These are phyloP conservation scores for Crithidia sp. DNA, from an alignment of 208 protist genomes.

Conservation along the genomic window DNA sequence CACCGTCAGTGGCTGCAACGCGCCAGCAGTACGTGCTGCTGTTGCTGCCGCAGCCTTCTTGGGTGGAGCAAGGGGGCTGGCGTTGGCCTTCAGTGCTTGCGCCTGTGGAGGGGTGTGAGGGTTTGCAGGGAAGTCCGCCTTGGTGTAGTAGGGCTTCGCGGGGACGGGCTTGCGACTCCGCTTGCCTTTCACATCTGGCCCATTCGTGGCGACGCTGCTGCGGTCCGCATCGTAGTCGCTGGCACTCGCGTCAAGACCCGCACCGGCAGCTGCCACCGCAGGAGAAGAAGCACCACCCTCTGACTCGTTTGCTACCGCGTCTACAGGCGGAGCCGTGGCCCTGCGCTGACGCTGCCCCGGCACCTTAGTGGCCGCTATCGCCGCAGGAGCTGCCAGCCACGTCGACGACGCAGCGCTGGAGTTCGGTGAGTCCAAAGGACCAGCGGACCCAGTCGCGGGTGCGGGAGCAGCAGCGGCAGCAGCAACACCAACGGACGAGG, in stretches of 20 bases:
- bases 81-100: not conserved
- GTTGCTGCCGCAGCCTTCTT: not conserved
- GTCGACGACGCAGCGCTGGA: constrained; percentile 6
- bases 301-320: not conserved
- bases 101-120: constrained; percentile 2
- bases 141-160: constrained; percentile 5
- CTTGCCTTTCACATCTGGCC: not conserved
- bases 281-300: not conserved
- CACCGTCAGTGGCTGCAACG: not conserved
- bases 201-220: constrained; percentile 4
- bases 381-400: constrained; percentile 1
- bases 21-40: not conserved
- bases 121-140: constrained; percentile 10
- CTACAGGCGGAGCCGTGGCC: not conserved
- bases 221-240: not conserved
- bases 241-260: not conserved
- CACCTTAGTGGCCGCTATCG: not conserved
- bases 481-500: not conserved
- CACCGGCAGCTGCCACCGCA: too few relatives aligned
- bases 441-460: not conserved
- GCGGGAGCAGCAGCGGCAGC: not conserved
- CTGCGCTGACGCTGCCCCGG: constrained; percentile 3
- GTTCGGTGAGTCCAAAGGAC: not conserved
- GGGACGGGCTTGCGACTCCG: not conserved
- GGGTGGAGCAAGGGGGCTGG: not conserved